A percentile compares a stretch with the other conserved stretches of the same genome.
phyloP scores from a whole-genome alignment of 192 early-diverging fungal species.

The Rhizophagus sp. region DNA sequence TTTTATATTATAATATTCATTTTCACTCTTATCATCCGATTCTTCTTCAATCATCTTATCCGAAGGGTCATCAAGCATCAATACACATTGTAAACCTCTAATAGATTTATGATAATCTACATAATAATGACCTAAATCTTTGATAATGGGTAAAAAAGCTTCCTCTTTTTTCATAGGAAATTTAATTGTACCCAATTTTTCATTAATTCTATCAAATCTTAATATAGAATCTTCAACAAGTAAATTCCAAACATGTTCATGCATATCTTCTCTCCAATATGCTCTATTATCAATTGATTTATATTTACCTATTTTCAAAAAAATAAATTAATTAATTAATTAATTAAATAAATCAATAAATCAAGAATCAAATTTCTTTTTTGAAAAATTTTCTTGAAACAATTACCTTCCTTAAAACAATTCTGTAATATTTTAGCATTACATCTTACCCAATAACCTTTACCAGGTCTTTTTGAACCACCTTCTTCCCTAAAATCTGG shows the following conservation, averaged over 20 bases:
- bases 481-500: slow-evolving; percentile 13
- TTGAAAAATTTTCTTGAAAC: too few relatives aligned
- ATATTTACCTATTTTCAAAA: slow-evolving; percentile 7
- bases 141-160: background rate
- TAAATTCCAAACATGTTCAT: slow-evolving; percentile 14
- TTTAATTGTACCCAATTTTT: background rate
- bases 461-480: slow-evolving; percentile 9
- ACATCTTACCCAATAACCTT: background rate
- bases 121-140: background rate
- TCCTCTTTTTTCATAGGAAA: background rate
- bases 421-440: background rate
- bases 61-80: background rate
- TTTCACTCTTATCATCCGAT: background rate
- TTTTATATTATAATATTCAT: background rate
- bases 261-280: slow-evolving; percentile 25
- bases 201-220: background rate
- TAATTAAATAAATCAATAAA: background rate
- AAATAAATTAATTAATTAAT: background rate
- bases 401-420: slow-evolving; percentile 1
- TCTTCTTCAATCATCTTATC: background rate
- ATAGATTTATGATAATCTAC: background rate
- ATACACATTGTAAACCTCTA: background rate
- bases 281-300: background rate
- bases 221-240: background rate
- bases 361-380: background rate